Conservation (phyloP, 2,329 filamentous ascomycete species). For the Aureobasidium sp. region DNA sequence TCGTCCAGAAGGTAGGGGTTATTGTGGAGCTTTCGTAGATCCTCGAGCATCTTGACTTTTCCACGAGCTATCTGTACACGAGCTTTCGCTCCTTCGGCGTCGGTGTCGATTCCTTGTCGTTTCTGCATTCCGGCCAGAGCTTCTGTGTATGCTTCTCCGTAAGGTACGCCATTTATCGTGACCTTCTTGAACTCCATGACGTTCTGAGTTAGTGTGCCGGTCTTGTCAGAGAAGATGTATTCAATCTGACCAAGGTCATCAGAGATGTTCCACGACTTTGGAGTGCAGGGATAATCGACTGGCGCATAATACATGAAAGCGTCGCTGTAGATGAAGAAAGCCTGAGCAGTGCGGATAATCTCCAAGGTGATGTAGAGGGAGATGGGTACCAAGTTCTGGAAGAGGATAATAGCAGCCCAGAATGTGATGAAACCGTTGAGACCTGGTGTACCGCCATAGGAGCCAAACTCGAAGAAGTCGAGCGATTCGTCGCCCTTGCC, state of each 20-base stretch:
- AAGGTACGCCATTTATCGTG: slow-evolving; percentile 90
- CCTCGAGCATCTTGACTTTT: slow-evolving; percentile 63
- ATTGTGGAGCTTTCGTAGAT: slow-evolving; percentile 69
- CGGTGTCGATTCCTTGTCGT: slow-evolving; percentile 78
- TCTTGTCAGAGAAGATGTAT: slow-evolving; percentile 97
- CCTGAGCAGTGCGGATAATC: slow-evolving; percentile 87
- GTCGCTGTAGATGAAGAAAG: slow-evolving; percentile 96
- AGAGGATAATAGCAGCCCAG: slow-evolving; percentile 88
- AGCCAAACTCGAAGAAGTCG: slow-evolving; percentile 76
- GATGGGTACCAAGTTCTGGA: slow-evolving; percentile 98
- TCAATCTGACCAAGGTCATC: slow-evolving; percentile 97
- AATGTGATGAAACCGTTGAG: slow-evolving; percentile 94
- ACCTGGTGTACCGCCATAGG: slow-evolving; percentile 57
- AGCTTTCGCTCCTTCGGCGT: slow-evolving; percentile 67
- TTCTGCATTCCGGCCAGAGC: slow-evolving; percentile 95
- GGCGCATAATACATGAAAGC: slow-evolving; percentile 94
- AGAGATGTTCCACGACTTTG: slow-evolving; percentile 98
- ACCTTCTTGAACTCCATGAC: slow-evolving; percentile 99
- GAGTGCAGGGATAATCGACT: slow-evolving; percentile 89
- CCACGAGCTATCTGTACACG: slow-evolving; percentile 72
- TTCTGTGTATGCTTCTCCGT: slow-evolving; percentile 96
- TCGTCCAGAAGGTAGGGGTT: slow-evolving; percentile 91
- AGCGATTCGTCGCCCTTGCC: slow-evolving; percentile 65
- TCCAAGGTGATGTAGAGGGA: slow-evolving; percentile 96
- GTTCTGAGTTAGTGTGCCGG: slow-evolving; percentile 82